Percentiles rank a stretch among this genome's conserved stretches.
phyloP scores from a whole-genome alignment of 139 green algal species.

The Closterium sp. region DNA sequence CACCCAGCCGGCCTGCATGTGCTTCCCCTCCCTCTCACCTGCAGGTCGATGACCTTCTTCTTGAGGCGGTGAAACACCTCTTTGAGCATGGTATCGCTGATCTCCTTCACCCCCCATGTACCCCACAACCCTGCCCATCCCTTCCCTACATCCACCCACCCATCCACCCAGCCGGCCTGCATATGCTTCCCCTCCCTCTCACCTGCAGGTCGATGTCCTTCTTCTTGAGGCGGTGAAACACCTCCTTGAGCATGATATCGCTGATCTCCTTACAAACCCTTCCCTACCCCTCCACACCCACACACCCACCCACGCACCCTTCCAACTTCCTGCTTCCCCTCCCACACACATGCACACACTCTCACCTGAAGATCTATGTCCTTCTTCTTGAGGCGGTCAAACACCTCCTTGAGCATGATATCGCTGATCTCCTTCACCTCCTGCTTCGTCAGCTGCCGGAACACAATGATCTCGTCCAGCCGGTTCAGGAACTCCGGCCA shows the following conservation, averaged over 20 bases:
- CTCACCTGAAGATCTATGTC: conserved; percentile 72
- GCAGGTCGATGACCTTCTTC: conserved; percentile 87
- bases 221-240: conserved; percentile 90
- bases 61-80: conserved; percentile 91
- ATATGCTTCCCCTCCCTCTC: background rate
- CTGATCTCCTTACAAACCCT: conserved; percentile 87
- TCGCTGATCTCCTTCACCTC: conserved; percentile 99
- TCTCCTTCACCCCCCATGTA: conserved; percentile 94
- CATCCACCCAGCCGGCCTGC: conserved; percentile 68
- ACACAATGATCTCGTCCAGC: conserved; percentile 99
- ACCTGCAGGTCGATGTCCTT: conserved; percentile 83
- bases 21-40: conserved; percentile 27
- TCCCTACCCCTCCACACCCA: conserved; percentile 94
- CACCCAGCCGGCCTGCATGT: conserved; percentile 67
- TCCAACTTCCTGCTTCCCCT: background rate
- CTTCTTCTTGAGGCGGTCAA: conserved; percentile 92
- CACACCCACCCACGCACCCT: conserved; percentile 55
- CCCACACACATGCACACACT: conserved; percentile 92
- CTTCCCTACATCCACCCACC: too few species aligned
- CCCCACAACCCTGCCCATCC: too few species aligned
- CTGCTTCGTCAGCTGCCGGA: conserved; percentile 97
- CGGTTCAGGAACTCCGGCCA: conserved; percentile 98
- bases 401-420: conserved; percentile 98
- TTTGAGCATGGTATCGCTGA: conserved; percentile 97
- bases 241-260: conserved; percentile 96